Conservation (phyloP, 2,329 filamentous ascomycete genomes). For the Venturia nashicola region DNA sequence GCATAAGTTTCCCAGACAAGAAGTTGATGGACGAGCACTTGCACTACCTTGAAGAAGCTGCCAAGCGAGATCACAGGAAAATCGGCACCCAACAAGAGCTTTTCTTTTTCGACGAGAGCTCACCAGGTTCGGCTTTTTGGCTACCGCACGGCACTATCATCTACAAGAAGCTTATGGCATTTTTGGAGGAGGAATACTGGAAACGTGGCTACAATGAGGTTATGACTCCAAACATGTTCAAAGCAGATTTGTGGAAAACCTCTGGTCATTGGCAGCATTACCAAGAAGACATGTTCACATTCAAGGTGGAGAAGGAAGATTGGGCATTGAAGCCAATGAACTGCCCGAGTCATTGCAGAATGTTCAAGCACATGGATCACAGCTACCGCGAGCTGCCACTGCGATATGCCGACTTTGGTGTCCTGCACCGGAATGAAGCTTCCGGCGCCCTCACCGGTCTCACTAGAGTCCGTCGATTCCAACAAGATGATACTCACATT, state of each 20-base stretch:
- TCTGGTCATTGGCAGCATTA: conserved; percentile 83
- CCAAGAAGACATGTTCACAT: conserved; percentile 91
- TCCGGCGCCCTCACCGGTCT: conserved; percentile 84
- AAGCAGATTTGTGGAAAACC: conserved; percentile 68
- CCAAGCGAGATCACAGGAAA: conserved; percentile 88
- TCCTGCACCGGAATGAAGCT: conserved; percentile 88
- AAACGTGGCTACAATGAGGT: conserved; percentile 92
- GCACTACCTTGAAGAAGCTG: conserved; percentile 93
- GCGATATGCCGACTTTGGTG: conserved; percentile 89
- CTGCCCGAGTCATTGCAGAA: conserved; percentile 85
- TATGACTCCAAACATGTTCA: conserved; percentile 93
- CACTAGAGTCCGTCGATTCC: conserved; percentile 85
- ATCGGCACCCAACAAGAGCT: conserved; percentile 93
- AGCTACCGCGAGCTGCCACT: conserved; percentile 86
- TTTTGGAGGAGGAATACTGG: conserved; percentile 80
- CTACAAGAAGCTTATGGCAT: conserved; percentile 75
- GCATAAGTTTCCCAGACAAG: conserved; percentile 95
- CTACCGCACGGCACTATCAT: conserved; percentile 86
- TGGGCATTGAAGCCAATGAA: conserved; percentile 96
- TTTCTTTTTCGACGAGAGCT: conserved; percentile 91
- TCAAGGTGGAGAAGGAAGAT: conserved; percentile 69
- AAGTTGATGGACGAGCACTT: conserved; percentile 87
- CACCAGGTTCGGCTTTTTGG: conserved; percentile 89
- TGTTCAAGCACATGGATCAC: conserved; percentile 72
- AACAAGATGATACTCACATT: conserved; percentile 93